Evolutionary conservation across 2,329 filamentous ascomycete species (phyloP).

Genomic region (Trichophyton schoenleinii): DNA sequence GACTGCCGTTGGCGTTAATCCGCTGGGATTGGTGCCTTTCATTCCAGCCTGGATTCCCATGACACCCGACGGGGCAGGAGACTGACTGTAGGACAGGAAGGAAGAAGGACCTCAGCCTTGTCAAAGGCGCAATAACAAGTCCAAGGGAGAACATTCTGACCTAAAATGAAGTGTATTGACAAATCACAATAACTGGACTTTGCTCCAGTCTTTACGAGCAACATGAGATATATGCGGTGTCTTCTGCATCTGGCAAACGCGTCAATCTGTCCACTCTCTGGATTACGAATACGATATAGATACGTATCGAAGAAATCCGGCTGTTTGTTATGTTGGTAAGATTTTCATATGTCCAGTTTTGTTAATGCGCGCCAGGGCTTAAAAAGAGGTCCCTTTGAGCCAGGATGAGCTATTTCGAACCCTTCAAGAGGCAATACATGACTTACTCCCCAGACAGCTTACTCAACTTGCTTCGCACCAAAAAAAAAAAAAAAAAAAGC

Average conservation of each 20-base stretch:
- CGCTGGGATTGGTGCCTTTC: not conserved
- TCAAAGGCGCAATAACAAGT: not conserved
- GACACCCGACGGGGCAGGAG: not conserved
- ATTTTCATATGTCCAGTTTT: not conserved
- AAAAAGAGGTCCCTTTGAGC: not conserved
- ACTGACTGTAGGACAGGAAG: not conserved
- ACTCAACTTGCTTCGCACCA: too few species aligned
- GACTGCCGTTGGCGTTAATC: not conserved
- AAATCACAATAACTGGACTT: not conserved
- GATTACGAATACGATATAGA: not conserved
- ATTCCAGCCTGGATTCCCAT: not conserved
- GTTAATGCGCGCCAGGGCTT: too few species aligned
- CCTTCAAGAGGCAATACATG: not conserved
- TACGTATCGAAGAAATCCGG: not conserved
- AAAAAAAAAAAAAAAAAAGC: too few species aligned
- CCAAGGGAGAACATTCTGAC: not conserved
- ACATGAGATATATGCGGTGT: not conserved
- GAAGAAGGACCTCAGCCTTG: not conserved
- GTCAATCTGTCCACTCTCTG: not conserved
- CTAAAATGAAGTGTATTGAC: not conserved
- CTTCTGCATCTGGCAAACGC: not conserved
- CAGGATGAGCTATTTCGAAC: not conserved
- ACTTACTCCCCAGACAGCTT: not conserved
- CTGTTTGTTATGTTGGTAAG: not conserved
- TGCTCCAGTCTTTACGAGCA: not conserved